Conservation (phyloP, 108 stramenopile genomes). For the Nitzschia sp. region DNA sequence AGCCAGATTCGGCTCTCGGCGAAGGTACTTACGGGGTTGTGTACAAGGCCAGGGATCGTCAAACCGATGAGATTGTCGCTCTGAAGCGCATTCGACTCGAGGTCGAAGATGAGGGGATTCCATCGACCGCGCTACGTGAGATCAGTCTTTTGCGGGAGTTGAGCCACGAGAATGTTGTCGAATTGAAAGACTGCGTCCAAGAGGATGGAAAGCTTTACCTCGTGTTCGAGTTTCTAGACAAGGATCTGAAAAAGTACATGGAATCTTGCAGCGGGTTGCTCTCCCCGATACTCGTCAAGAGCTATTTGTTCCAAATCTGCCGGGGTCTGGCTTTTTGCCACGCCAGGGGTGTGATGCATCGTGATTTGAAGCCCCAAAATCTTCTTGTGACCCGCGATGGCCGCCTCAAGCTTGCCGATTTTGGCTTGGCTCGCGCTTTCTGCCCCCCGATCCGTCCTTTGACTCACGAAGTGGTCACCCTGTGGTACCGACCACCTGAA, state of each 20-base stretch:
- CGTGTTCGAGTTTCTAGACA: conserved; percentile 97
- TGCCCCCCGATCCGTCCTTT: conserved; percentile 90
- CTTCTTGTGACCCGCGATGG: conserved; percentile 93
- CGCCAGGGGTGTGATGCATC: conserved; percentile 95
- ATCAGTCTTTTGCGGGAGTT: conserved; percentile 94
- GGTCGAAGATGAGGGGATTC: conserved; percentile 98
- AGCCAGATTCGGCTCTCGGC: conserved; percentile 93
- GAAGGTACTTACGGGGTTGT: conserved; percentile 96
- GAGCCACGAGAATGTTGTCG: conserved; percentile 94
- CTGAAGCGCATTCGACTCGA: conserved; percentile 96
- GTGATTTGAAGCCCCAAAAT: conserved; percentile 99
- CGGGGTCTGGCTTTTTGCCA: conserved; percentile 96
- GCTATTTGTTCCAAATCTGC: conserved; percentile 85
- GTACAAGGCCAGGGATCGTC: conserved; percentile 86
- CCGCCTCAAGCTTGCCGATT: conserved; percentile 97
- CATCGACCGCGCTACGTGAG: conserved; percentile 97
- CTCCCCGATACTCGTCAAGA: conserved; percentile 75
- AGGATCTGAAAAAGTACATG: conserved; percentile 96
- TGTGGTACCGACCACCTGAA: conserved; percentile 99
- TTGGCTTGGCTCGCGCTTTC: conserved; percentile 96
- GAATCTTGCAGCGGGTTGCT: conserved; percentile 83
- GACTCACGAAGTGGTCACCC: conserved; percentile 97
- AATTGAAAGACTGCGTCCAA: conserved; percentile 85
- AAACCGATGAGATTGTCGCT: conserved; percentile 94
- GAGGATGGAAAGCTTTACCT: conserved; percentile 92